Base-by-base conservation (phyloP, 2,329 filamentous ascomycete genomes). In the Phaeoacremonium minimum region DNA sequence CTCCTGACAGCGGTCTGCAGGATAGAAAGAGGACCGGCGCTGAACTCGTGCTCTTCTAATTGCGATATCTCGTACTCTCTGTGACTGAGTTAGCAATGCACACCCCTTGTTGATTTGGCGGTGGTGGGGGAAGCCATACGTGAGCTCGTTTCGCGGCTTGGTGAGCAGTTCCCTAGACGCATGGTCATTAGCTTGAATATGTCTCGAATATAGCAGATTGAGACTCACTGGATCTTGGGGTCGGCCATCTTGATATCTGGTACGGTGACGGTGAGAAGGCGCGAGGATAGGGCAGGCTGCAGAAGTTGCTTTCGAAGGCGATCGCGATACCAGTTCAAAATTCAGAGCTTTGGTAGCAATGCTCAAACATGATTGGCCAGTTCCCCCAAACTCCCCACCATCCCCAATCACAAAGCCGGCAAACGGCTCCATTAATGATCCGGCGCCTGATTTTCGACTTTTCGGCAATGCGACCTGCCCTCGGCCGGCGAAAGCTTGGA, bases 1-100 rank as follows among this genome's bases (percentile, higher is more conserved):
- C 85, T 87, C 60, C 90, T 87, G 40, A 96, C 93, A 47, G 93
- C 93, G 41, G 93, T 96, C 69, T 97, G 91, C 43, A 98, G 86
- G 55, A 98, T 93, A 5, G 89, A 96, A 31, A 97, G 64, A 32
- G 69, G 69, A 6, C 69, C 66, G 30, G 64, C 61, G 40, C 67
- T 65, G 52, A 77, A 75, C 53, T 77, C 74, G 53, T 77, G 71
- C 58, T 77, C 70, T 48, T 70, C 61, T 40, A 79, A 69, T 56
- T 89, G 82, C 36, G 85, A 81, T 50, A 95, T 85, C 66, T 95
- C 89, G 67, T 91, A 95, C 69, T 95, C 89, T 46, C 87, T 94
- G 53, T 35, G 18, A n/a, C 26, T 14, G 29, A 37, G 36, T 36
- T 32, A 33, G 46, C 17, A 20, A 9, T 28, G 15, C 20, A 22